These are phyloP conservation scores for Paraleonurus japonicus DNA, from an alignment of 257 asterid species.

Conservation along the genomic window DNA sequence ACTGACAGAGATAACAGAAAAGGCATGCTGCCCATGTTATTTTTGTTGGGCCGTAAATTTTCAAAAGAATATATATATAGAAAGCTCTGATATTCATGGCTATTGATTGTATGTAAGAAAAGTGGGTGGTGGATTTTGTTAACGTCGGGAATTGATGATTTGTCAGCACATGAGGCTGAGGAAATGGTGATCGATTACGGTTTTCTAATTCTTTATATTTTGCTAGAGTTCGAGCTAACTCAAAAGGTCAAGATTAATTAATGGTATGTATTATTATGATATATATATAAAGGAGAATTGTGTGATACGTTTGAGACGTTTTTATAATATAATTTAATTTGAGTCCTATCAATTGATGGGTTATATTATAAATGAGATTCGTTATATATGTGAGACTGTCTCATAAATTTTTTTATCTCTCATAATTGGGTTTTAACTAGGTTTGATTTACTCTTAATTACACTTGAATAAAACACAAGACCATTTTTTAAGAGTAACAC, in stretches of 20 bases:
- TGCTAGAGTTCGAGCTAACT: neutral
- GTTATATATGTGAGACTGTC: no score
- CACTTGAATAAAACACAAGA: no score
- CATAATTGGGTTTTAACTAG: no score
- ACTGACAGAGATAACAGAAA: constrained; percentile 23
- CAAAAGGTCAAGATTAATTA: no score
- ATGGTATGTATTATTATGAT: neutral
- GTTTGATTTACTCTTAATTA: no score
- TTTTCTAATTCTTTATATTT: neutral
- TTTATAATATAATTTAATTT: no score
- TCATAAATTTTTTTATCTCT: no score
- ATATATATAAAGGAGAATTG: no score
- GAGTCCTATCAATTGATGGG: no score
- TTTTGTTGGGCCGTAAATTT: constrained; percentile 31
- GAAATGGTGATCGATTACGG: neutral
- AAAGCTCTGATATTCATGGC: constrained; percentile 36
- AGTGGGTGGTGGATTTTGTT: neutral
- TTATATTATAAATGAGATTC: no score
- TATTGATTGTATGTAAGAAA: constrained; percentile 5
- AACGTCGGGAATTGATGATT: neutral
- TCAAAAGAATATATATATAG: neutral
- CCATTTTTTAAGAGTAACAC: no score
- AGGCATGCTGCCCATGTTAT: constrained; percentile 33
- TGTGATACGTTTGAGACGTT: no score
- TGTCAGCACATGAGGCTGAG: neutral